Percentiles rank a stretch among this genome's conserved stretches.
Evolutionary conservation across 1,284 basidiomycete species (phyloP).

Genomic region (Mycena sp.): DNA sequence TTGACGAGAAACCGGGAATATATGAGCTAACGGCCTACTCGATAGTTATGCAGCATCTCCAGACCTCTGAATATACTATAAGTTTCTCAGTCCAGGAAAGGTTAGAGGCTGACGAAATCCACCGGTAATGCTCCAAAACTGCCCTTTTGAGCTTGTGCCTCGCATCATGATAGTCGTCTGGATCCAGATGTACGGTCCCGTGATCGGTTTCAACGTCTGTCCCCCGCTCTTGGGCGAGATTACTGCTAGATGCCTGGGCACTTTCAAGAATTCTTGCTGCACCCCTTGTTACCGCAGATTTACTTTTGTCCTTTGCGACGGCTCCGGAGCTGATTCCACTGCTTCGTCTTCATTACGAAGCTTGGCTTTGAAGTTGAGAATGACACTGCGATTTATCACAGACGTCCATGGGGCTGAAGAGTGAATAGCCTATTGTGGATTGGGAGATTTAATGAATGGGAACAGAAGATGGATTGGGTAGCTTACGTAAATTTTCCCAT

Average conservation of each 20-base stretch:
- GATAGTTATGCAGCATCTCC: slow-evolving; percentile 88
- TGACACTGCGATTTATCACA: background rate
- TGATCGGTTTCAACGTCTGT: background rate
- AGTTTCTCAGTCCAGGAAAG: too few species aligned
- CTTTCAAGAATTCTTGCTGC: background rate
- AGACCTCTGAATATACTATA: slow-evolving; percentile 60
- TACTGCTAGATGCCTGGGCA: background rate
- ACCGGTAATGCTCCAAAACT: slow-evolving; percentile 88
- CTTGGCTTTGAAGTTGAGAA: slow-evolving; percentile 21
- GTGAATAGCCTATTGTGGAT: slow-evolving; percentile 13
- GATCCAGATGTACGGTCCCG: slow-evolving; percentile 51
- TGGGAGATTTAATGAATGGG: background rate
- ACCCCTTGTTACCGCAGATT: background rate
- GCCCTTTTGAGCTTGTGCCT: slow-evolving; percentile 87
- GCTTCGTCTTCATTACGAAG: slow-evolving; percentile 11
- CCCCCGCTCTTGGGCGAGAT: background rate
- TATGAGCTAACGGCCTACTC: slow-evolving; percentile 60
- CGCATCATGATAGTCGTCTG: slow-evolving; percentile 84
- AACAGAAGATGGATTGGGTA: background rate
- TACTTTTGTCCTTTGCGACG: slow-evolving; percentile 17
- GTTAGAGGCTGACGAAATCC: too few species aligned
- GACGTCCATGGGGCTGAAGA: slow-evolving; percentile 13
- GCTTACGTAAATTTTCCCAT: slow-evolving; percentile 73
- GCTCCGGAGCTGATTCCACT: background rate
- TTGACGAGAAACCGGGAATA: background rate